These are phyloP conservation scores for Penicillium egyptiacum DNA, from an alignment of 495 filamentous ascomycete genomes.

Conservation along the genomic window DNA sequence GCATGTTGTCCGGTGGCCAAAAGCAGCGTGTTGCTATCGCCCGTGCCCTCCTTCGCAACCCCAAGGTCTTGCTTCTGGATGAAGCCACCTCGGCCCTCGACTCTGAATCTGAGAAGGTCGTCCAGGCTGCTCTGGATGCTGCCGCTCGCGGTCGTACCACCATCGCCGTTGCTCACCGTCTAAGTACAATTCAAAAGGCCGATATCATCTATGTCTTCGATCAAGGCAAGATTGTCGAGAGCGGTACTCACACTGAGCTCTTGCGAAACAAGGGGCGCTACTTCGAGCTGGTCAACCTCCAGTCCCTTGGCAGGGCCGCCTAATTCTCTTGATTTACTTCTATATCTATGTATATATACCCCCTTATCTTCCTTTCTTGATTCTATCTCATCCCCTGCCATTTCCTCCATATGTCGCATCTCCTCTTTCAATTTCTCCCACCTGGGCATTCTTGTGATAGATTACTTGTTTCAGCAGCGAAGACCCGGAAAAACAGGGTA, in stretches of 20 bases:
- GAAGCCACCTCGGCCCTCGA: slow-evolving; percentile 83
- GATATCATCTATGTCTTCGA: slow-evolving; percentile 85
- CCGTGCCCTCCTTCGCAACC: slow-evolving; percentile 68
- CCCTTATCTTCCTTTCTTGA: not conserved
- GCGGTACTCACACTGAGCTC: slow-evolving; percentile 68
- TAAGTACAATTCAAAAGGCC: slow-evolving; percentile 79
- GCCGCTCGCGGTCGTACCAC: slow-evolving; percentile 75
- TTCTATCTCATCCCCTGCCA: slow-evolving; percentile 2
- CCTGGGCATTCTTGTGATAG: not conserved
- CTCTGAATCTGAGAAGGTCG: slow-evolving; percentile 77
- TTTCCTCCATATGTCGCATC: slow-evolving; percentile 1
- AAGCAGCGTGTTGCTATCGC: slow-evolving; percentile 82
- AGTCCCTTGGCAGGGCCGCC: slow-evolving; percentile 67
- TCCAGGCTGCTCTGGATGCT: slow-evolving; percentile 75
- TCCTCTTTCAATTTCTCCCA: not conserved
- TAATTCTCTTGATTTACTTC: slow-evolving; percentile 19
- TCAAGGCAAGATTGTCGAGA: slow-evolving; percentile 69
- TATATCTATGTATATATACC: slow-evolving; percentile 7
- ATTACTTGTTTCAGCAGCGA: not conserved
- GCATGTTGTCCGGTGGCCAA: slow-evolving; percentile 78
- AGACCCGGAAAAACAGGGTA: not conserved
- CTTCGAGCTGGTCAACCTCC: slow-evolving; percentile 73
- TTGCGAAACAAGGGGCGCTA: slow-evolving; percentile 68
- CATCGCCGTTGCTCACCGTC: slow-evolving; percentile 74
- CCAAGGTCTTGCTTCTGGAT: slow-evolving; percentile 72